Evolutionary conservation across 1,284 basidiomycete species (phyloP).

Genomic region (Puccinia novopanici): DNA sequence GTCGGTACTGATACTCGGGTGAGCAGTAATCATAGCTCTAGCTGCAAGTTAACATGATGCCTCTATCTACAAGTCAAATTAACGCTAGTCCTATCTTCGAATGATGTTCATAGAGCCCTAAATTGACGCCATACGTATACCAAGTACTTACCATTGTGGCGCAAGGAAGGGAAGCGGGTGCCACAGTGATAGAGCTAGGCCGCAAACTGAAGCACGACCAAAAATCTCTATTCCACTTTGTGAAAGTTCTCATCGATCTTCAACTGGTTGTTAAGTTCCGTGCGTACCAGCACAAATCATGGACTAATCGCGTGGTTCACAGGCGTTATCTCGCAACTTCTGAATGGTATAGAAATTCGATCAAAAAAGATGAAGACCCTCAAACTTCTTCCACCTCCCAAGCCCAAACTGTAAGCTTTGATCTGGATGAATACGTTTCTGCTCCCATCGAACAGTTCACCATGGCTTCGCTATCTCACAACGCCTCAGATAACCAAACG

Average conservation of each 20-base stretch:
- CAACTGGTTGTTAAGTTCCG: conserved; percentile 64
- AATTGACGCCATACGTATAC: conserved; percentile 79
- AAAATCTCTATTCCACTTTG: conserved; percentile 82
- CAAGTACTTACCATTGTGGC: conserved; percentile 81
- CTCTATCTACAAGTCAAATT: background rate
- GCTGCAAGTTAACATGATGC: conserved; percentile 1
- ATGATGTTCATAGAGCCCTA: conserved; percentile 66
- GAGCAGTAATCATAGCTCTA: conserved; percentile 54
- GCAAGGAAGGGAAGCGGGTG: conserved; percentile 72
- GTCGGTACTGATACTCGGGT: conserved; percentile 80
- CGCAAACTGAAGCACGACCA: conserved; percentile 79
- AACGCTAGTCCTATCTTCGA: conserved; percentile 21
- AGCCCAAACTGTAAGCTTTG: conserved; percentile 49
- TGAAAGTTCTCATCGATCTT: conserved; percentile 71
- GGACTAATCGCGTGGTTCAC: conserved; percentile 58
- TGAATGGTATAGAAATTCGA: conserved; percentile 49
- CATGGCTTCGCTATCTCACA: background rate
- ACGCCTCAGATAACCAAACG: background rate
- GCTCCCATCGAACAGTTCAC: background rate
- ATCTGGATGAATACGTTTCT: conserved; percentile 19
- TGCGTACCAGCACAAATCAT: conserved; percentile 53
- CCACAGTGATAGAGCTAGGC: conserved; percentile 75
- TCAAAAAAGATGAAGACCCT: conserved; percentile 37
- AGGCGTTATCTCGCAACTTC: conserved; percentile 55
- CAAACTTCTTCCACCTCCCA: conserved; percentile 52